Evolutionary conservation across 208 protist genomes (phyloP).

Genomic region (Trypanosoma grayi): DNA sequence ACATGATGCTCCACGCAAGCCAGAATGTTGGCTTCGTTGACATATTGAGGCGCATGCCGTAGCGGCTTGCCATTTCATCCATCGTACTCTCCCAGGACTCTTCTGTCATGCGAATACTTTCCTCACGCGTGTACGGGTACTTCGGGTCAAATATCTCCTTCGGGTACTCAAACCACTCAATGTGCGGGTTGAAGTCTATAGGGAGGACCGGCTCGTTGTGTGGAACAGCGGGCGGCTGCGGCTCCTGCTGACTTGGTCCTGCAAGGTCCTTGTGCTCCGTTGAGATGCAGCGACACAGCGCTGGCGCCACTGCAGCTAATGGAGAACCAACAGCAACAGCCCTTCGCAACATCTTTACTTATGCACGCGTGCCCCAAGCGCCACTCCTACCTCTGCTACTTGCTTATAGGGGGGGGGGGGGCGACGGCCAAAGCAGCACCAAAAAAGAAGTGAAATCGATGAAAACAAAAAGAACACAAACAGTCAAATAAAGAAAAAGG

Average conservation of each 20-base stretch:
- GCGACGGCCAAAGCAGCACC: background rate
- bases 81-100: conserved; percentile 88
- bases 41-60: conserved; percentile 87
- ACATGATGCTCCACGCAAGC: conserved; percentile 79
- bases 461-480: background rate
- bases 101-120: conserved; percentile 89
- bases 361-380: background rate
- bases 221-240: conserved; percentile 62
- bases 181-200: conserved; percentile 92
- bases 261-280: conserved; percentile 58
- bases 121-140: conserved; percentile 88
- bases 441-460: background rate
- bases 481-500: background rate
- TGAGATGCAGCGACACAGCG: conserved; percentile 32
- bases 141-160: conserved; percentile 90
- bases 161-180: conserved; percentile 91
- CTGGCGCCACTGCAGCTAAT: background rate
- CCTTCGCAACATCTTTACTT: conserved; percentile 20
- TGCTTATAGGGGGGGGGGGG: too few species aligned
- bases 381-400: too few species aligned
- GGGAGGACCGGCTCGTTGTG: conserved; percentile 83
- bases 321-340: background rate
- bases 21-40: conserved; percentile 83
- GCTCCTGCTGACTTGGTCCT: conserved; percentile 26
- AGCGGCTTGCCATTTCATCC: conserved; percentile 88